These are phyloP conservation scores for Paxillus rubicundulus DNA, from an alignment of 768 basidiomycete species.

Conservation along the genomic window DNA sequence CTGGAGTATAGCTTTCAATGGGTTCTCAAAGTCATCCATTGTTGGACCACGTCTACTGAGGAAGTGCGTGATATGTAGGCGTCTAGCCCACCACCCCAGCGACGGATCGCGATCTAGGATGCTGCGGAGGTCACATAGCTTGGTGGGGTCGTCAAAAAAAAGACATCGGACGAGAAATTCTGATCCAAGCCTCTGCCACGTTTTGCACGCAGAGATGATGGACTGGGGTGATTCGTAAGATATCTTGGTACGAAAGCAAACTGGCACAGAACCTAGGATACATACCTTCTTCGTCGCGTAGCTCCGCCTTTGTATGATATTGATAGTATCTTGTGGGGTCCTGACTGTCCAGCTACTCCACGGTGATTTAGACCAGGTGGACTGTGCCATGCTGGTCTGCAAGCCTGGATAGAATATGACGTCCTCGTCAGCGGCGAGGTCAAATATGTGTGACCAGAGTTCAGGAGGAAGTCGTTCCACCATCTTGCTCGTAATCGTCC, in stretches of 20 bases:
- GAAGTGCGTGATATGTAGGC: conserved; percentile 67
- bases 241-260: neutral
- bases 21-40: conserved; percentile 49
- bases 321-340: conserved; percentile 57
- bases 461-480: conserved; percentile 57
- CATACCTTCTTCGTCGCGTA: conserved; percentile 68
- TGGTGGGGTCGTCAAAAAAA: conserved; percentile 60
- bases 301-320: conserved; percentile 55
- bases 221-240: conserved; percentile 40
- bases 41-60: conserved; percentile 39
- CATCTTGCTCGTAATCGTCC: conserved; percentile 12
- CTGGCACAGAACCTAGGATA: neutral
- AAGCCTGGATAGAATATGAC: conserved; percentile 60
- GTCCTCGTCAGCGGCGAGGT: conserved; percentile 68
- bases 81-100: conserved; percentile 67
- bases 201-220: conserved; percentile 64
- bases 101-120: conserved; percentile 51
- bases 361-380: conserved; percentile 59
- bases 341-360: conserved; percentile 52
- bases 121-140: conserved; percentile 50
- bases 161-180: conserved; percentile 70
- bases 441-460: conserved; percentile 68
- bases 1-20: conserved; percentile 55
- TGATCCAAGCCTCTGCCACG: conserved; percentile 58
- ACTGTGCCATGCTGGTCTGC: conserved; percentile 60